These are phyloP conservation scores for Claviceps quebecensis DNA, from an alignment of 2,329 filamentous ascomycete genomes.

Conservation along the genomic window DNA sequence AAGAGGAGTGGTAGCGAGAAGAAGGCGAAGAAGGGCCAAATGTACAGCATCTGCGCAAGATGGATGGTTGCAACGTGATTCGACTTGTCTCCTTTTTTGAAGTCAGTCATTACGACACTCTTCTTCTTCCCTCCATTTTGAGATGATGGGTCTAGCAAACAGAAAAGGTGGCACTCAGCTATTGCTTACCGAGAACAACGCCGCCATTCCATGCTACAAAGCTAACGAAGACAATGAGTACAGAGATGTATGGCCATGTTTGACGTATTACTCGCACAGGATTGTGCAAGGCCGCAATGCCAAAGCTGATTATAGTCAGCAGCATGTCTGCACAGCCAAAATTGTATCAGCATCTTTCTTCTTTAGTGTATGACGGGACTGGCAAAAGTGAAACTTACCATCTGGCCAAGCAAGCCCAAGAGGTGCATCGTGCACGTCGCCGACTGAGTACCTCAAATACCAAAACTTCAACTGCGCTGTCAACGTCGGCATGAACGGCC, in stretches of 20 bases:
- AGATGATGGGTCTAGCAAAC: no score
- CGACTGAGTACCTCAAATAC: conserved; percentile 29
- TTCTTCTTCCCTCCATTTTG: neutral
- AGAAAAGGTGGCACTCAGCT: no score
- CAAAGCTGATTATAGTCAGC: conserved; percentile 49
- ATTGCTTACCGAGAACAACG: conserved; percentile 63
- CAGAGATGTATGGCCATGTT: conserved; percentile 44
- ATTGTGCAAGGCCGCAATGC: conserved; percentile 39
- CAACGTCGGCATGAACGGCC: conserved; percentile 19
- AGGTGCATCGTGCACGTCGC: conserved; percentile 41
- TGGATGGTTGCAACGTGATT: conserved; percentile 88
- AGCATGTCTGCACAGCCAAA: conserved; percentile 32
- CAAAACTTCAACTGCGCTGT: conserved; percentile 24
- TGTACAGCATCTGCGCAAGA: conserved; percentile 83
- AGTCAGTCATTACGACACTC: neutral
- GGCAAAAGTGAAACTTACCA: conserved; percentile 24
- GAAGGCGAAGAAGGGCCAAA: conserved; percentile 81
- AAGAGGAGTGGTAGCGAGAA: conserved; percentile 73
- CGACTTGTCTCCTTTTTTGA: conserved; percentile 63
- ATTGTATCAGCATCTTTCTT: neutral
- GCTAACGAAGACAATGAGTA: conserved; percentile 52
- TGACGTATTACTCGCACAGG: conserved; percentile 29
- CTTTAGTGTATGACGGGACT: neutral
- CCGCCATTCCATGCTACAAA: conserved; percentile 84
- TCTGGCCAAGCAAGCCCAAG: conserved; percentile 32